Evolutionary conservation across 2,329 filamentous ascomycete species (phyloP).

Genomic region (Alternaria sp.): DNA sequence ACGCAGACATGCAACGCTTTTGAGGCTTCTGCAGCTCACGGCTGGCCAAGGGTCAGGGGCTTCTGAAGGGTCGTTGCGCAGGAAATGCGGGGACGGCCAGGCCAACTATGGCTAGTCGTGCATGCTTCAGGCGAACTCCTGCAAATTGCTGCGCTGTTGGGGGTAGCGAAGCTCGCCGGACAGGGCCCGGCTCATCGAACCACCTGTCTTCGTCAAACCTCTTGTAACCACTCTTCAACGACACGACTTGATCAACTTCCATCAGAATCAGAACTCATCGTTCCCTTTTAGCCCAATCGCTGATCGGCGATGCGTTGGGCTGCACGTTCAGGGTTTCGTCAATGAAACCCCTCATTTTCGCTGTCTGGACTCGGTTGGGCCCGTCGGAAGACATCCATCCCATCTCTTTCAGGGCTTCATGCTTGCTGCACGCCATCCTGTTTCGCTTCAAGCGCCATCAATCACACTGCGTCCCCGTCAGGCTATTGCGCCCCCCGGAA

Average conservation of each 20-base stretch:
- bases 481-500: slow-evolving; percentile 33
- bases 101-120: slow-evolving; percentile 50
- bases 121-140: slow-evolving; percentile 52
- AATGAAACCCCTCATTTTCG: slow-evolving; percentile 40
- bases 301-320: slow-evolving; percentile 30
- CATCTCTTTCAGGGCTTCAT: slow-evolving; percentile 39
- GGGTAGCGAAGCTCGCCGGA: slow-evolving; percentile 43
- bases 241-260: slow-evolving; percentile 34
- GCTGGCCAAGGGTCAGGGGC: slow-evolving; percentile 52
- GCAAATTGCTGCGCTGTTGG: slow-evolving; percentile 50
- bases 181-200: slow-evolving; percentile 45
- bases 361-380: slow-evolving; percentile 41
- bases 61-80: slow-evolving; percentile 51
- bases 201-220: slow-evolving; percentile 40
- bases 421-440: slow-evolving; percentile 50
- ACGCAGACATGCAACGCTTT: slow-evolving; percentile 51
- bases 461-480: slow-evolving; percentile 33
- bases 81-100: slow-evolving; percentile 54
- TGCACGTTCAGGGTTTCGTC: slow-evolving; percentile 28
- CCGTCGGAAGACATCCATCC: slow-evolving; percentile 29
- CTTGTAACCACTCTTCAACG: slow-evolving; percentile 39
- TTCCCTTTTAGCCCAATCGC: slow-evolving; percentile 30
- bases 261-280: slow-evolving; percentile 20
- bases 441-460: slow-evolving; percentile 48
- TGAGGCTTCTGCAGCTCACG: slow-evolving; percentile 53